Evolutionary conservation across 805 yeast species (phyloP), one percentile per base, ranked within the genome.

Genomic region (Yarrowia bubula): DNA sequence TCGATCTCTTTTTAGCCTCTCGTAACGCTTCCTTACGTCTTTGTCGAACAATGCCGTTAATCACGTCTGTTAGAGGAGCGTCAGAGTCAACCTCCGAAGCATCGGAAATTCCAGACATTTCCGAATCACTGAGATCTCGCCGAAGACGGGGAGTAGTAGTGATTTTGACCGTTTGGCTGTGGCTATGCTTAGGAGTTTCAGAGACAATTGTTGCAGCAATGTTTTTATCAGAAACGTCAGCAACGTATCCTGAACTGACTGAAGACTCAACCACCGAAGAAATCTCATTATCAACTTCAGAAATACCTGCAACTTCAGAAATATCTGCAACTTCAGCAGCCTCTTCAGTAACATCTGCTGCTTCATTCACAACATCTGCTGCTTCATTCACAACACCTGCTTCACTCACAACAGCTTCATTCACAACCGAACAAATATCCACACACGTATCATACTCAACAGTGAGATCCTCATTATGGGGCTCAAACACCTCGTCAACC

Each of bases 371-470:
- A 14, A 3, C 6, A 7, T 47, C 53, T n/a, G 2, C 10, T 4
- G 8, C 28, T 11, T 13, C 33, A 8, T n/a, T n/a, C n/a, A n/a
- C n/a, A n/a, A n/a, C n/a, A n/a, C n/a, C n/a, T n/a, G n/a, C n/a
- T n/a, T n/a, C n/a, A 3, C 42, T 18, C 32, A 10, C 58, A 1
- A 15, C 39, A 3, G 47, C 47, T 17, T 3, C 11, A 6, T 9
- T 18, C 2, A 50, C n/a, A 7, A 41, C 61, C 2, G 61, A 55
- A 41, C 61, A 18, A 15, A 55, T 55, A 31, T 55, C 61, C 7
- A 55, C 35, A 55, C 61, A 39, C 15, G 61, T 55, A 17, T 55
- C 61, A 38, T 55, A 55, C 11, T 55, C 47, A n/a, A 55, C 38
- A 7, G 38, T 31, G n/a, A 41, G 47, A 11, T 55, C 46, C 43